phyloP scores from a whole-genome alignment of 2,329 filamentous ascomycete species.

The Harringtonia aguacate region DNA sequence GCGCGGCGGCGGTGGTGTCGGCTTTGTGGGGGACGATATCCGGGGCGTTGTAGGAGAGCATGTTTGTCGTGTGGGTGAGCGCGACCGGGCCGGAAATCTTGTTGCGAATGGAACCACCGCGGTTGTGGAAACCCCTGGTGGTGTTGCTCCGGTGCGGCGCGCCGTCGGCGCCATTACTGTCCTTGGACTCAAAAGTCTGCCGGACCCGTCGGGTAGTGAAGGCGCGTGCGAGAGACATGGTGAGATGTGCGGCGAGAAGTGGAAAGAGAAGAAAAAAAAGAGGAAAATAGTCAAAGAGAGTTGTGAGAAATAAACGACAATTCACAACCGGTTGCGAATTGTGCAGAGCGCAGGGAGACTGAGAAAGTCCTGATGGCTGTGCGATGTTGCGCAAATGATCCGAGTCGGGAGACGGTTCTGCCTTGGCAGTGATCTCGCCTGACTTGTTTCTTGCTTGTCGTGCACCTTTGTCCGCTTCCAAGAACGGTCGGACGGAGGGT shows the following conservation, averaged over 20 bases:
- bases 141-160: slow-evolving; percentile 39
- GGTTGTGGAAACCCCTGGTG: slow-evolving; percentile 29
- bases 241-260: not conserved
- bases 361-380: too few relatives aligned
- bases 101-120: slow-evolving; percentile 39
- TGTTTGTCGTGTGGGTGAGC: slow-evolving; percentile 89
- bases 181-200: slow-evolving; percentile 37
- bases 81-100: slow-evolving; percentile 84
- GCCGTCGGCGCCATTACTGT: slow-evolving; percentile 20
- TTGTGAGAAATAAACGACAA: not conserved
- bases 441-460: too few relatives aligned
- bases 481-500: not conserved
- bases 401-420: too few relatives aligned
- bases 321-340: not conserved
- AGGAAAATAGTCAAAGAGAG: not conserved
- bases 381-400: not conserved
- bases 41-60: slow-evolving; percentile 89
- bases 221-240: slow-evolving; percentile 49
- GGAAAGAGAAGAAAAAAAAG: not conserved
- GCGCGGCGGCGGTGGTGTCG: not conserved
- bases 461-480: slow-evolving; percentile 3
- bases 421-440: too few relatives aligned
- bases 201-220: slow-evolving; percentile 61
- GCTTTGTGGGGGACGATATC: slow-evolving; percentile 52
- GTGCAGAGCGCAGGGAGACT: not conserved